Evolutionary conservation across 495 filamentous ascomycete genomes (phyloP).

Genomic region (Aspergillus avenaceus): DNA sequence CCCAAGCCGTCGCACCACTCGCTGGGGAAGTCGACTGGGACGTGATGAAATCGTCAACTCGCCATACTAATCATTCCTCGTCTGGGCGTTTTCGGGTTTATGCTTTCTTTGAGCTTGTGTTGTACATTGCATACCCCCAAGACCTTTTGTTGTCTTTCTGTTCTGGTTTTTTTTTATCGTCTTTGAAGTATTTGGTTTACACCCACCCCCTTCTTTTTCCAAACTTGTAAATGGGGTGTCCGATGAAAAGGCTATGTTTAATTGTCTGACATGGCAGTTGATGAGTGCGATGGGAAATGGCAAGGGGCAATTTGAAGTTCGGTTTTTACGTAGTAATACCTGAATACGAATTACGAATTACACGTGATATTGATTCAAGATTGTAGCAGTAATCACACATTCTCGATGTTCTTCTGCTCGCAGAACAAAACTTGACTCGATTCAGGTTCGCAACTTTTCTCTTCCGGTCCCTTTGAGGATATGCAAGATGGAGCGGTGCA

Average conservation of each 20-base stretch:
- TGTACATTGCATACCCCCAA: conserved; percentile 40
- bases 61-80: conserved; percentile 55
- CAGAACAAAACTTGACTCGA: background rate
- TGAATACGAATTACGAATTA: conserved; percentile 12
- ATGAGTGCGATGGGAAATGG: background rate
- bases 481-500: conserved; percentile 4
- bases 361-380: background rate
- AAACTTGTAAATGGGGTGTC: background rate
- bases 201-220: background rate
- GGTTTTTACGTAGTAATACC: conserved; percentile 8
- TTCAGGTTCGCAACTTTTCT: background rate
- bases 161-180: conserved; percentile 4
- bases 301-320: background rate
- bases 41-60: conserved; percentile 80
- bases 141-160: conserved; percentile 25
- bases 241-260: conserved; percentile 3
- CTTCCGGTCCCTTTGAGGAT: background rate
- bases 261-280: conserved; percentile 3
- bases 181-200: background rate
- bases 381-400: too few species aligned
- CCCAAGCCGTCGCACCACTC: conserved; percentile 43
- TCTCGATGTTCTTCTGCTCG: too few species aligned
- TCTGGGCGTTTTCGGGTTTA: conserved; percentile 2
- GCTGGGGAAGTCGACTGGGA: conserved; percentile 54
- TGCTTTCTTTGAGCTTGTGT: conserved; percentile 13